A percentile compares a stretch with the other conserved stretches of the same genome.
These are phyloP conservation scores for Phytophthora citrophthora DNA, from an alignment of 352 stramenopile species.

Conservation along the genomic window DNA sequence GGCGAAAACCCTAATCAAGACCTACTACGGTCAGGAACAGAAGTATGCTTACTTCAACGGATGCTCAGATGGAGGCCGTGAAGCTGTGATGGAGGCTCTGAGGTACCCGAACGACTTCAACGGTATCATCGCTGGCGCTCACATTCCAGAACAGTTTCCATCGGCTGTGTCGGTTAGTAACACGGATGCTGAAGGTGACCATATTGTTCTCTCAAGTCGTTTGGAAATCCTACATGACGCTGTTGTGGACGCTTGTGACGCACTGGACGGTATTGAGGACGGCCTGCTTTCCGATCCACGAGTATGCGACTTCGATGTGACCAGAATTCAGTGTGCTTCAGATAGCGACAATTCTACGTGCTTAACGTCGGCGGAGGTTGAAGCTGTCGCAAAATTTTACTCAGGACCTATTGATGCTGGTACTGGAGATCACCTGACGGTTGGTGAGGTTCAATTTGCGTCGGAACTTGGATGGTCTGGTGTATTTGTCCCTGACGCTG, in stretches of 20 bases:
- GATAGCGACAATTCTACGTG: slow-evolving; percentile 45
- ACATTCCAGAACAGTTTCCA: slow-evolving; percentile 49
- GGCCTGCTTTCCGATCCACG: too few relatives aligned
- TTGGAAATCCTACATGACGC: too few relatives aligned
- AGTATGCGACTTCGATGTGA: slow-evolving; percentile 39
- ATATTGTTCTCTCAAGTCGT: slow-evolving; percentile 32
- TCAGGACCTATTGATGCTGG: slow-evolving; percentile 35
- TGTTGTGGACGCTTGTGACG: slow-evolving; percentile 41
- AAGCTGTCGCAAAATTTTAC: too few relatives aligned
- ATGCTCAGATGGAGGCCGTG: slow-evolving; percentile 47
- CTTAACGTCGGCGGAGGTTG: slow-evolving; percentile 38
- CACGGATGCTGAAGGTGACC: slow-evolving; percentile 28
- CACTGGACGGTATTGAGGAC: slow-evolving; percentile 40
- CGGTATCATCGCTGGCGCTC: slow-evolving; percentile 46
- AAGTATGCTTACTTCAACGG: slow-evolving; percentile 53
- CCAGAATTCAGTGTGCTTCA: too few relatives aligned
- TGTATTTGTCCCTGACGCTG: slow-evolving; percentile 40
- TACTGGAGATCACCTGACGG: slow-evolving; percentile 37
- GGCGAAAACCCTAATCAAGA: slow-evolving; percentile 47
- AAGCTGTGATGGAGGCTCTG: slow-evolving; percentile 48
- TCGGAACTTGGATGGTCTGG: slow-evolving; percentile 49
- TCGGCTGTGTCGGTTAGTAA: slow-evolving; percentile 44
- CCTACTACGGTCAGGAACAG: too few relatives aligned
- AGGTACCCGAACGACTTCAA: slow-evolving; percentile 50
- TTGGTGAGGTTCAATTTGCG: slow-evolving; percentile 49